Base-by-base conservation (phyloP, 768 basidiomycete species). In the Pleurotus eryngii region DNA sequence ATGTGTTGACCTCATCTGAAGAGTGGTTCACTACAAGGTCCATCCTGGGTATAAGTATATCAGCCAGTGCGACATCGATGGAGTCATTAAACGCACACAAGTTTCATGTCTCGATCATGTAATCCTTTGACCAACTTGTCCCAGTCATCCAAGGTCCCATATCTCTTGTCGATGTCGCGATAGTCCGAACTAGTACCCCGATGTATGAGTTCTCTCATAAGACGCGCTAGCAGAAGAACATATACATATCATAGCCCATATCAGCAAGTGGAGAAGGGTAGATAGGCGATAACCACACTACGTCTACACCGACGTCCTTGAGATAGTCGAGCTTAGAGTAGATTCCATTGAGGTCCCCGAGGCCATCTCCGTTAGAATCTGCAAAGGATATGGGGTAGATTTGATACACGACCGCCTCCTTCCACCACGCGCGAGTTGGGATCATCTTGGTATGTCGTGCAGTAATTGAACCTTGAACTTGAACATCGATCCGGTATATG, bases 11-110 rank as follows among this genome's bases (percentile, higher is more conserved):
- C 77, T 86, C 80, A 68, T 84, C 79, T 0, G 87, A 89, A 3
- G 82, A 81, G 65, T 89, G 88, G 67, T 90, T 90, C 7, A 85
- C 84, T 24, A 90, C 89, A 1, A 91, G 78, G 64, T 91, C 88
- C 84, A 89, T 87, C 71, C 86, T 87, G 17, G 1, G 5, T 18
- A 42, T 42, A n/a, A 22, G 43, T 24, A 30, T 24, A 30, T 24
- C 15, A 26, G 49, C 50, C 9, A 17, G 15, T n/a, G 20, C 11
- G 30, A 37, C 39, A 46, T 15, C 42, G 24, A 5, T 20, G 22
- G 9, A 11, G 11, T 11, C 30, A 35, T 20, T 9, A 3, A 60
- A 72, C 79, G 46, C 62, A 85, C 84, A 90, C 79, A 17, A 89
- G 75, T 63, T 88, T 89, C 82, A 91, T 86, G 0, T 83, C 86